Base-by-base conservation (phyloP, 352 stramenopile genomes). In the Globisporangium lucens region DNA sequence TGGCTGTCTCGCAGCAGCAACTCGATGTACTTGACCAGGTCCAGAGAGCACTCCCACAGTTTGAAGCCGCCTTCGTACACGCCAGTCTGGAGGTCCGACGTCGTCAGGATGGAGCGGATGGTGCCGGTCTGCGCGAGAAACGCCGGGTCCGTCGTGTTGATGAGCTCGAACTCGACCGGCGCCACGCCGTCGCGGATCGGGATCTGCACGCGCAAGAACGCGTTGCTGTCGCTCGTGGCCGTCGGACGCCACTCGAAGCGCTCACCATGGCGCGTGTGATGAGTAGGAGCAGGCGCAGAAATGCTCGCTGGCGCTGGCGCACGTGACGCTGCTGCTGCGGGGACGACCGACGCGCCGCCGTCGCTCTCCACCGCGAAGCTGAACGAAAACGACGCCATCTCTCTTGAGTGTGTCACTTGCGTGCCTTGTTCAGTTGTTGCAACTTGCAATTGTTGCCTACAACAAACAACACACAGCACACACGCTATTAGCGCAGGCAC, bases 61-160 rank as follows among this genome's bases (percentile, higher is more conserved):
- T 95, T 95, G 70, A 95, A 94, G 24, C 88, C 88, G 36, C 87
- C 88, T 77, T 95, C 88, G 61, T 95, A 95, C 30, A 95, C 85
- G 51, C 86, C 85, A 9, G 78, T 82, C 60, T 94, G 69, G 20
- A 95, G 70, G 56, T 95, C 88, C 0, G 85, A 92, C 4, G 83
- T 88, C 33, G 74, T 90, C 43, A 95, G 65, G 8, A 94, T 85
- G 9, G 77, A 80, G 61, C 74, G 73, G 29, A 95, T 91, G 20
- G 70, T 69, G 49, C 86, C 87, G 8, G 83, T 92, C 27, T 73
- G 75, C 9, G 72, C 68, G 38, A 86, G 65, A 59, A 91, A 91
- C 30, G 59, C 63, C 9, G 72, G 57, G 57, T 87, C 72, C 2
- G 72, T 84, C 24, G 85, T 88, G 63, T 89, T 89, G 51, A 91